phyloP scores from a whole-genome alignment of 164 flowering plant genomes.

The Berberis thunbergii region DNA sequence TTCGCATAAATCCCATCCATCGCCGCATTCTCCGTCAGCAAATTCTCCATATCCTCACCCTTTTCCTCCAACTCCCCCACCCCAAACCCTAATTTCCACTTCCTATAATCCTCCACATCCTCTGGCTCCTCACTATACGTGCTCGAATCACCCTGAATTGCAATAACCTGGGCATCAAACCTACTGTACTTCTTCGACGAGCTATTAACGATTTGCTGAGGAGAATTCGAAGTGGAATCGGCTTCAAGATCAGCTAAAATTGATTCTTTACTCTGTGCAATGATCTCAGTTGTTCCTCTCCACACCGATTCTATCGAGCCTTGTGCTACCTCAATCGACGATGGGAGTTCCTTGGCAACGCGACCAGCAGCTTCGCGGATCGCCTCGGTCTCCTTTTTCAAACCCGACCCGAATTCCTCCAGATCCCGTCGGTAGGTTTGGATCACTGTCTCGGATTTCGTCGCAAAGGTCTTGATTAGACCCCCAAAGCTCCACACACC shows the following conservation, averaged over 20 bases:
- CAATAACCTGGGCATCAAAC: conserved; percentile 42
- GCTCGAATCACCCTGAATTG: conserved; percentile 36
- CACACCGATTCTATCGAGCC: conserved; percentile 68
- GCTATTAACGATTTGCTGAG: conserved; percentile 4
- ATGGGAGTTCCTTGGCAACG: conserved; percentile 61
- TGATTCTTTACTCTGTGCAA: conserved; percentile 47
- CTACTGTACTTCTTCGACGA: conserved; percentile 41
- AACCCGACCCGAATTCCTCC: conserved; percentile 62
- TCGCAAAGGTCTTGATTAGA: conserved; percentile 47
- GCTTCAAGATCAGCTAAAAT: conserved; percentile 28
- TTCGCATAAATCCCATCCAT: conserved; percentile 37
- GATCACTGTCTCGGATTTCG: conserved; percentile 61
- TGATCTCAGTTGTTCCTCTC: conserved; percentile 55
- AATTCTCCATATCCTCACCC: conserved; percentile 40
- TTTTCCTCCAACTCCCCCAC: conserved; percentile 29
- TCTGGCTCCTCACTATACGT: conserved; percentile 57
- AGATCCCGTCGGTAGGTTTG: conserved; percentile 62
- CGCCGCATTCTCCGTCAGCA: conserved; percentile 37
- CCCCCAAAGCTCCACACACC: conserved; percentile 53
- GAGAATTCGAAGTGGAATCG: conserved; percentile 1
- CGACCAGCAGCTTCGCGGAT: conserved; percentile 52
- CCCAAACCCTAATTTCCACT: conserved; percentile 61
- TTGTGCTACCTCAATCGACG: conserved; percentile 66
- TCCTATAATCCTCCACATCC: conserved; percentile 44
- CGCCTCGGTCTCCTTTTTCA: conserved; percentile 55